These are phyloP conservation scores for Mortierella sp. DNA, from an alignment of 371 early-diverging fungal genomes.

Conservation along the genomic window DNA sequence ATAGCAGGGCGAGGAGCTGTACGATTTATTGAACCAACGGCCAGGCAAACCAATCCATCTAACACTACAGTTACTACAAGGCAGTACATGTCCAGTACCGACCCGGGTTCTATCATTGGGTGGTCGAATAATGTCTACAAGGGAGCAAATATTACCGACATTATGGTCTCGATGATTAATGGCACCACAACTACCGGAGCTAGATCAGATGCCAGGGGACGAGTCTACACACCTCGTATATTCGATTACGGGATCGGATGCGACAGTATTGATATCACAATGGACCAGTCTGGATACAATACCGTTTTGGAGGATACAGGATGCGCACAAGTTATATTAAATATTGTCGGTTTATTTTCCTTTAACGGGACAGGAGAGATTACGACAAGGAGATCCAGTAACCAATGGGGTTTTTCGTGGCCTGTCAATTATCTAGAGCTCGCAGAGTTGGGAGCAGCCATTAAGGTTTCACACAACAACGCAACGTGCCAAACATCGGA, in stretches of 20 bases:
- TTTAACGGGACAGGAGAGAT: not conserved
- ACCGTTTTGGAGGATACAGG: not conserved
- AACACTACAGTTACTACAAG: too few species aligned
- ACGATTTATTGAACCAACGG: slow-evolving; percentile 1
- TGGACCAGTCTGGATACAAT: not conserved
- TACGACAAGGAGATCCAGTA: not conserved
- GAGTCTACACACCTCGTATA: slow-evolving; percentile 5
- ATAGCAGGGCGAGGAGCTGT: slow-evolving; percentile 12
- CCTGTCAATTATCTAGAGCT: not conserved
- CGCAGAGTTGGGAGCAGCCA: not conserved
- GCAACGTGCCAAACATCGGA: not conserved
- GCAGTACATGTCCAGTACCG: not conserved
- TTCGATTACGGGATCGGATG: slow-evolving; percentile 7
- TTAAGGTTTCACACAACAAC: not conserved
- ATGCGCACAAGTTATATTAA: not conserved
- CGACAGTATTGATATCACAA: not conserved
- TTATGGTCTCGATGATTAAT: not conserved
- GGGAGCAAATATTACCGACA: not conserved
- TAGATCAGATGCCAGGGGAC: too few species aligned
- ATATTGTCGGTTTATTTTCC: not conserved
- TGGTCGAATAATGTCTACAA: slow-evolving; percentile 6
- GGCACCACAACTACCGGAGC: slow-evolving; percentile 4
- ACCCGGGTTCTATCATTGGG: not conserved
- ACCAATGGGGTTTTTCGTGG: not conserved
- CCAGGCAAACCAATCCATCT: not conserved